Evolutionary conservation across 176 grass and related monocot genomes (phyloP).

Genomic region (Oryza nivara): DNA sequence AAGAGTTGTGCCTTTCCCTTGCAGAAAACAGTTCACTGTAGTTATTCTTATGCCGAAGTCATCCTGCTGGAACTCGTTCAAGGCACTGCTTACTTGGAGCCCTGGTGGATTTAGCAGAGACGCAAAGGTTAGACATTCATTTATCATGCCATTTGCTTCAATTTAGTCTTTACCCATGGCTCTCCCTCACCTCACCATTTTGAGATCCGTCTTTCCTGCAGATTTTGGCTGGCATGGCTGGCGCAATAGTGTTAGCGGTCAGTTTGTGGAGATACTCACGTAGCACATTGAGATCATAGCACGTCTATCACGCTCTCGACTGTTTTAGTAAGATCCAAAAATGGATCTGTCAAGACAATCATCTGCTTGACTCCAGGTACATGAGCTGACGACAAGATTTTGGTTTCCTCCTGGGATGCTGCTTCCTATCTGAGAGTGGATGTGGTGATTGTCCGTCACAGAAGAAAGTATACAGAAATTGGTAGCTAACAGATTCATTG

Average conservation of each 20-base stretch:
- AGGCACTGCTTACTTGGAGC: slow-evolving; percentile 67
- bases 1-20: slow-evolving; percentile 90
- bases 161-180: slow-evolving; percentile 12
- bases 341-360: background rate
- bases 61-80: slow-evolving; percentile 60
- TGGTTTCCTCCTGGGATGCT: slow-evolving; percentile 24
- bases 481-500: slow-evolving; percentile 55
- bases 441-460: slow-evolving; percentile 28
- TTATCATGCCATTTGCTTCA: slow-evolving; percentile 27
- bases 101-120: slow-evolving; percentile 68
- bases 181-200: background rate
- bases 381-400: background rate
- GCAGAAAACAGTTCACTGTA: slow-evolving; percentile 87
- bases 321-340: slow-evolving; percentile 36
- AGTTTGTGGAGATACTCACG: slow-evolving; percentile 96
- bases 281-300: slow-evolving; percentile 63
- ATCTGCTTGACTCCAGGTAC: background rate
- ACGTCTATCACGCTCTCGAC: background rate
- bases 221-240: slow-evolving; percentile 85
- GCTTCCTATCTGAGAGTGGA: background rate
- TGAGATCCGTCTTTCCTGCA: slow-evolving; percentile 48
- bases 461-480: slow-evolving; percentile 30
- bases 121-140: slow-evolving; percentile 64
- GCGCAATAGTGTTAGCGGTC: slow-evolving; percentile 70
- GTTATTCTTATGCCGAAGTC: slow-evolving; percentile 98